A percentile compares a stretch with the other conserved stretches of the same genome.
These are phyloP conservation scores for Telopea speciosissima DNA, from an alignment of 177 flowering plant species.

Conservation along the genomic window DNA sequence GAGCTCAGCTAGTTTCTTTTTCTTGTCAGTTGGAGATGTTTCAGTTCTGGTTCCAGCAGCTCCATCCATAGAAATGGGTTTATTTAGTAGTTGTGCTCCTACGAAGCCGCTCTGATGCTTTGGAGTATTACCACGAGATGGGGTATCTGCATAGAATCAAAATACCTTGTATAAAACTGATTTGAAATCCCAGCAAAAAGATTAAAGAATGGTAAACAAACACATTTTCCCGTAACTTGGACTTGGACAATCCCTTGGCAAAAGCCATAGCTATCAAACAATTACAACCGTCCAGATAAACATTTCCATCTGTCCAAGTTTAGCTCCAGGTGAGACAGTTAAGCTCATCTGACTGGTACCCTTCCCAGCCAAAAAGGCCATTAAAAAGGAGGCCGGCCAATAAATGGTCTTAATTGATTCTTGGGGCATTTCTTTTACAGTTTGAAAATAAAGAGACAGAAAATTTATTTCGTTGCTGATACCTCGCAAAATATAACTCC, in stretches of 20 bases:
- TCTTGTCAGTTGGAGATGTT: constrained; percentile 47
- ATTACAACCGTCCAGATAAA: neutral
- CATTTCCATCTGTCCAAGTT: neutral
- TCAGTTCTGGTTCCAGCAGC: constrained; percentile 16
- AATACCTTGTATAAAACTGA: neutral
- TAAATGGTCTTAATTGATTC: neutral
- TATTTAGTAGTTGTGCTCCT: constrained; percentile 28
- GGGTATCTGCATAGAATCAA: constrained; percentile 58
- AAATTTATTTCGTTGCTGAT: neutral
- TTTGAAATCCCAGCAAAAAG: neutral
- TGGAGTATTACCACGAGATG: constrained; percentile 46
- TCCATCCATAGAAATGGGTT: constrained; percentile 13
- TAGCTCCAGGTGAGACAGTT: neutral
- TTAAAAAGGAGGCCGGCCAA: neutral
- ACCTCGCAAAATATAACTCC: neutral
- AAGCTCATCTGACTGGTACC: neutral
- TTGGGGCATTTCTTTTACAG: neutral
- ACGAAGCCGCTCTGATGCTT: constrained; percentile 30
- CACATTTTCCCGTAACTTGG: no score
- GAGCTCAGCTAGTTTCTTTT: constrained; percentile 61
- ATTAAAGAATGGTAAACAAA: neutral
- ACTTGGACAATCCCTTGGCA: neutral
- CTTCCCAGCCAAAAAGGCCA: neutral
- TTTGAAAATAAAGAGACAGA: neutral
- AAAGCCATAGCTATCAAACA: neutral